Conservation (phyloP, 164 flowering plant species). For the Kalanchoe fedtschenkoi region DNA sequence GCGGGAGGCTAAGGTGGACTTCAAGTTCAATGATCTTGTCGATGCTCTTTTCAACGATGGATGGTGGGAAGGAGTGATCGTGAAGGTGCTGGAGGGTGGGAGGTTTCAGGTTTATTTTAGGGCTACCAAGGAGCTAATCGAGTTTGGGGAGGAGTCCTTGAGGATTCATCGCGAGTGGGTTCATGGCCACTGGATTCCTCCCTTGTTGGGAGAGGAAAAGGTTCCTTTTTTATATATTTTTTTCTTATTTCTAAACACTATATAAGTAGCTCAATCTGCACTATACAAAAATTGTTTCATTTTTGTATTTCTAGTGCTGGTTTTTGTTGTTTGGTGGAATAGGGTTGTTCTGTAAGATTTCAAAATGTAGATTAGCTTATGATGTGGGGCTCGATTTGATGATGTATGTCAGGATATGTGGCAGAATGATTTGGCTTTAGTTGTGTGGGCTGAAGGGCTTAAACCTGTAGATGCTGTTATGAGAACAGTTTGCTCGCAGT, state of each 20-base stretch:
- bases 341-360: too few species aligned
- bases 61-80: constrained; percentile 47
- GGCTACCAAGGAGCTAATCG: constrained; percentile 24
- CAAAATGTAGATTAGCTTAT: too few species aligned
- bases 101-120: constrained; percentile 30
- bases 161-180: constrained; percentile 52
- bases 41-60: constrained; percentile 41
- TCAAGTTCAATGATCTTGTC: constrained; percentile 28
- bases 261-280: too few species aligned
- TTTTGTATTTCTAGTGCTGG: too few species aligned
- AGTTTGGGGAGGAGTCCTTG: constrained; percentile 18
- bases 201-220: constrained; percentile 11
- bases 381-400: too few species aligned
- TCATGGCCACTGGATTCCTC: constrained; percentile 39
- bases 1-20: constrained; percentile 12
- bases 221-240: background rate
- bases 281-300: too few species aligned
- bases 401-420: too few species aligned
- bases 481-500: too few species aligned
- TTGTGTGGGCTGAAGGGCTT: too few species aligned
- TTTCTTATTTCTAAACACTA: background rate
- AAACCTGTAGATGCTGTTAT: too few species aligned
- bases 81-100: constrained; percentile 16
- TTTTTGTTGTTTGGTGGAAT: too few species aligned
- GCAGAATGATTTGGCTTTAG: too few species aligned